Base-by-base conservation (phyloP, 192 early-diverging fungal species). In the Coemansia sp. region DNA sequence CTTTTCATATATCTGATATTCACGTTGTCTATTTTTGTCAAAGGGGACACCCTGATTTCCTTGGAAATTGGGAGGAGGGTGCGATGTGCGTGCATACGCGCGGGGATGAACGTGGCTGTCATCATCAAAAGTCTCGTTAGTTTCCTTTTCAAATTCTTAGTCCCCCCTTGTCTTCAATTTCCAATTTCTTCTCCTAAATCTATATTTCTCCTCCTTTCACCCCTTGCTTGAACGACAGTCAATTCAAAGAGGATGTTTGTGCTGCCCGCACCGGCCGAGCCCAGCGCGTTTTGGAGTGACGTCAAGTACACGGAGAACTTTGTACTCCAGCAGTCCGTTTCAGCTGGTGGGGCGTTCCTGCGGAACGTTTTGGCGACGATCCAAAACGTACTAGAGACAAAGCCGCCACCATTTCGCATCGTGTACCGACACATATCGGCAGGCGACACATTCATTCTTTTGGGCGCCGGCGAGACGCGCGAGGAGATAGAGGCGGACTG, bases 381-480 rank as follows among this genome's bases (percentile, higher is more conserved):
- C 62, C 95, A 97, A 63, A 97, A 95, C 78, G 94, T 98, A 88
- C 63, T 98, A 62, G 95, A 97, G 71, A 93, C 91, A 27, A 95
- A 94, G 78, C 94, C 95, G 72, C 91, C 94, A 6, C 91, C 95
- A 4, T 97, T 89, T 72, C 91, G 95, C 21, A 92, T 98, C 35
- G 74, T 97, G 3, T 91, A 94, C 69, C 87, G 88, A 41, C 84
- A 88, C 46, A 82, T 86, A 7, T 63, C 83, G 7, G 69, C 77
- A 29, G 75, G 84, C 39, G 83, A 84, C n/a, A 76, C 75, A 33
- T 88, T 86, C n/a, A 85, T 96, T 37, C 87, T 94, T 68, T 85
- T 98, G 56, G 94, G 92, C 4, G 94, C 92, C 13, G 91, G 89
- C 50, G 94, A 97, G 75, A 84, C 88, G 4, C 80, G 89, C 45